These are phyloP conservation scores for Pseudogymnoascus sp. DNA, from an alignment of 2,329 filamentous ascomycete genomes.

Conservation along the genomic window DNA sequence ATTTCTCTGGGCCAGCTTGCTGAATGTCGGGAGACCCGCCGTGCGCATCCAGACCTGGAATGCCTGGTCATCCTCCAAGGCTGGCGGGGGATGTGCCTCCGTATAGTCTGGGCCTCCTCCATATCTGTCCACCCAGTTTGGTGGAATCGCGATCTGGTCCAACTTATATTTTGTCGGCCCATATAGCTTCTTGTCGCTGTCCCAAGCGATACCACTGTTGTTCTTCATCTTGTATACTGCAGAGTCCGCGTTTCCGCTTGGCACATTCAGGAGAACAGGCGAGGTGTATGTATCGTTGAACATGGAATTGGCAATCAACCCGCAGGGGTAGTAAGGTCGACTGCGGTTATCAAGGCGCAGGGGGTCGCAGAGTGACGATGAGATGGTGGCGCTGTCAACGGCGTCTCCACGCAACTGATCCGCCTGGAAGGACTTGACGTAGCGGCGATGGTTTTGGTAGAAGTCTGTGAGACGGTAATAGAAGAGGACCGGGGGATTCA, in stretches of 20 bases:
- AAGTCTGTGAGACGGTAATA: constrained; percentile 97
- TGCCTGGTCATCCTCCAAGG: constrained; percentile 67
- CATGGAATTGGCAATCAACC: constrained; percentile 89
- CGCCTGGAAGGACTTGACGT: constrained; percentile 81
- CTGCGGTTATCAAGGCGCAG: constrained; percentile 46
- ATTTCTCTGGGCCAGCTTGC: constrained; percentile 84
- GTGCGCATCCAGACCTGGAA: constrained; percentile 99
- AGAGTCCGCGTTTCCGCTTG: constrained; percentile 35
- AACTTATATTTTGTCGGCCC: constrained; percentile 58
- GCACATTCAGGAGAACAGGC: constrained; percentile 53
- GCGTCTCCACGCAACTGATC: constrained; percentile 72
- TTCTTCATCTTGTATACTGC: constrained; percentile 65
- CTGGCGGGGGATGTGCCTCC: constrained; percentile 54
- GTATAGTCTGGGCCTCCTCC: constrained; percentile 61
- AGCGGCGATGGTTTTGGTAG: constrained; percentile 96
- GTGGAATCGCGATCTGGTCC: constrained; percentile 67
- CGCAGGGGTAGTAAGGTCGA: constrained; percentile 89
- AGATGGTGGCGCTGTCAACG: constrained; percentile 53
- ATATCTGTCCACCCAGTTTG: constrained; percentile 72
- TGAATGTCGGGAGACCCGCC: constrained; percentile 86
- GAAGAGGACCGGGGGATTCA: constrained; percentile 76
- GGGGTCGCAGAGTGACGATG: constrained; percentile 66
- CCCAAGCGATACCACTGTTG: constrained; percentile 71
- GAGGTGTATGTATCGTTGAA: constrained; percentile 87
- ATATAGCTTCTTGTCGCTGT: constrained; percentile 74